phyloP scores from a whole-genome alignment of 306 rosid genomes.

The Corylus avellana region DNA sequence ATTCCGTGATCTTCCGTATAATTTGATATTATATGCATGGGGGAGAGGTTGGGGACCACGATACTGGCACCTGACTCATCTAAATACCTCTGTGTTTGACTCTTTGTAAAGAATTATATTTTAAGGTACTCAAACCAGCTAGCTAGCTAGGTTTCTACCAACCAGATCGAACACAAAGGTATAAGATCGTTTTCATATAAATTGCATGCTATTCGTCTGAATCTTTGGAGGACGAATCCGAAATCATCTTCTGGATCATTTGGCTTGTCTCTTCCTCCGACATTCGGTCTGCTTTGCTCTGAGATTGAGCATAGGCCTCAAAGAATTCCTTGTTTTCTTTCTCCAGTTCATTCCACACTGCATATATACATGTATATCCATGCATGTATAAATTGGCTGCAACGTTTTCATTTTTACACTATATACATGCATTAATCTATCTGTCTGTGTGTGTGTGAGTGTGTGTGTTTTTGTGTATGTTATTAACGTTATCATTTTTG shows the following conservation, averaged over 20 bases:
- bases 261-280: constrained; percentile 84
- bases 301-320: constrained; percentile 62
- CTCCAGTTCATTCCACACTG: constrained; percentile 94
- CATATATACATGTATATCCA: constrained; percentile 1
- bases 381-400: background rate
- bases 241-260: constrained; percentile 73
- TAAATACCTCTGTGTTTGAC: too few relatives aligned
- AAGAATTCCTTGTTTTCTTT: constrained; percentile 90
- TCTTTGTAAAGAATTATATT: too few relatives aligned
- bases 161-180: too few relatives aligned
- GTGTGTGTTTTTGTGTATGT: too few relatives aligned
- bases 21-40: too few relatives aligned
- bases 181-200: constrained; percentile 29
- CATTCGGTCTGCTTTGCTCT: constrained; percentile 61
- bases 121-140: too few relatives aligned
- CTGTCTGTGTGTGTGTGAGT: background rate
- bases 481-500: too few relatives aligned
- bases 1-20: too few relatives aligned
- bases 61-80: too few relatives aligned
- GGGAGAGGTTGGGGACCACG: too few relatives aligned
- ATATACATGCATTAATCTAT: background rate
- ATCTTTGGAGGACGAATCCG: constrained; percentile 70
- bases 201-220: constrained; percentile 32
- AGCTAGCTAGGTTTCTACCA: too few relatives aligned
- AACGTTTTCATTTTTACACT: background rate